Conservation (phyloP, 2,329 filamentous ascomycete species). For the Sporothrix phasma region DNA sequence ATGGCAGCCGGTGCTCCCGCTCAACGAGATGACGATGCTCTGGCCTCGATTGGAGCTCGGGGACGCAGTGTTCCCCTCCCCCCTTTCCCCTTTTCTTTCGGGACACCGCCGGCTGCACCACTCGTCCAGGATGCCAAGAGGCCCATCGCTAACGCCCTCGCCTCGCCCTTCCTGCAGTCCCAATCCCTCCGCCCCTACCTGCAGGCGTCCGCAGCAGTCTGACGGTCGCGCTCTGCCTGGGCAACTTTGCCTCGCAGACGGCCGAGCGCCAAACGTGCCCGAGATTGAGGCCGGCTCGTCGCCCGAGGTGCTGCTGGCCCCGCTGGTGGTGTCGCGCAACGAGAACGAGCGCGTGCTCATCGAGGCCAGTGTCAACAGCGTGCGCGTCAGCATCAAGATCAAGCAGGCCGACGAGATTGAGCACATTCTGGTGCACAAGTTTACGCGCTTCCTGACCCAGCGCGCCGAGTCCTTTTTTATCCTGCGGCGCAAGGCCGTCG, state of each 20-base stretch:
- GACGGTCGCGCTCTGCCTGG: conserved; percentile 84
- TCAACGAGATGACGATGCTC: neutral
- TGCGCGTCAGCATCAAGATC: conserved; percentile 96
- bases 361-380: conserved; percentile 92
- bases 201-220: conserved; percentile 88
- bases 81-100: too few relatives aligned
- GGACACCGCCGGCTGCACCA: too few relatives aligned
- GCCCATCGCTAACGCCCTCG: neutral
- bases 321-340: conserved; percentile 82
- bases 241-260: conserved; percentile 95
- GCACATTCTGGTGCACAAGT: conserved; percentile 95
- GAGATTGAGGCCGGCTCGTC: conserved; percentile 91
- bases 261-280: conserved; percentile 96
- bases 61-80: neutral
- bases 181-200: conserved; percentile 96
- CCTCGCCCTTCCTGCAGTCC: conserved; percentile 46
- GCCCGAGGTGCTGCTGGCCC: conserved; percentile 87
- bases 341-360: conserved; percentile 95
- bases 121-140: neutral
- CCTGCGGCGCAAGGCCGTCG: conserved; percentile 85
- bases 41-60: neutral
- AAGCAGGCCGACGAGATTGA: conserved; percentile 99
- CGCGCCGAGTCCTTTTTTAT: conserved; percentile 97
- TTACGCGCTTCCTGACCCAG: conserved; percentile 92
- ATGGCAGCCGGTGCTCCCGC: neutral